Evolutionary conservation across 768 basidiomycete species (phyloP), one percentile per base, ranked within the genome.

Genomic region (Boletus rubroflammeus): DNA sequence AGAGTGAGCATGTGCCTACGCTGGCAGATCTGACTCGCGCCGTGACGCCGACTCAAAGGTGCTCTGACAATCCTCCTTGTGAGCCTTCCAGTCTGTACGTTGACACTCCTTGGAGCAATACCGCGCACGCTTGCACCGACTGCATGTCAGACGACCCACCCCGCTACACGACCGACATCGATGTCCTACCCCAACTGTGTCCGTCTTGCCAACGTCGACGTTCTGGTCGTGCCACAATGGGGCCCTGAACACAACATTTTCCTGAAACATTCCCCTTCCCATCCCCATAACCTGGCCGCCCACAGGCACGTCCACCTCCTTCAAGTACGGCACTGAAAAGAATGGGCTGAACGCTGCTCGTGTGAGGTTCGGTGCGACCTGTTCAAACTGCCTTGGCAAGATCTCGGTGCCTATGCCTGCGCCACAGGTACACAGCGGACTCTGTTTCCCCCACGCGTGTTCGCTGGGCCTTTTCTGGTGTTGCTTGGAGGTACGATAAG

Each of bases 271-370:
- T 25, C 23, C 23, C 23, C 2, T 25, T 25, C 23, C 4, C 23
- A 25, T 25, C 4, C 23, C 23, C 23, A 25, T 4, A 5, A 0
- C 23, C 8, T 6, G 14, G 10, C 14, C 47, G 0, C 28, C 45
- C 7, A 17, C 6, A 17, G 51, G 54, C 3, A 51, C 23, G 17
- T 50, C 42, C 34, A 40, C 48, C 32, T 59, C 68, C 56, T 80
- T 76, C 59, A 81, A 54, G 57, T 78, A 81, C 5, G 80, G 71
- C 6, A 79, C 76, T 0, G 78, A 68, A 51, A 84, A 84, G 5
- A 85, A 63, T 0, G 81, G 84, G 5, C 76, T 73, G 14, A 86
- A 66, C 0, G 80, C 83, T 3, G 80, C 69, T n/a, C 82, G 67
- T 0, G 78, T 82, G 6, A 75, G 75, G 54, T 75, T 75, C 3